A percentile compares a stretch with the other conserved stretches of the same genome.
These are phyloP conservation scores for Globisporangium solare DNA, from an alignment of 352 stramenopile species.

Conservation along the genomic window DNA sequence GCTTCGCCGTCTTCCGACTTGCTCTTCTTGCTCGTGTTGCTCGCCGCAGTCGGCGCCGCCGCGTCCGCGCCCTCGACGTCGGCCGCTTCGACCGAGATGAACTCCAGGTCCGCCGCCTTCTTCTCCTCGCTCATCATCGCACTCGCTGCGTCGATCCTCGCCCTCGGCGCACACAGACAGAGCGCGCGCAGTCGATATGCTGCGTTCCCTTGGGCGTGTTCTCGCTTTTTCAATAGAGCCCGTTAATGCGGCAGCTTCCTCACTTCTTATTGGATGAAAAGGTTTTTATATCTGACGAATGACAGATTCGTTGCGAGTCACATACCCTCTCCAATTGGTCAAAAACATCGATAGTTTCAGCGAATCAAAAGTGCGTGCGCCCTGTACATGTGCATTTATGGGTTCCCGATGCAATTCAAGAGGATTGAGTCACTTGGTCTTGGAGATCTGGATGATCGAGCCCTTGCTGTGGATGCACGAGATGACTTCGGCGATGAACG, in stretches of 20 bases:
- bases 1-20: constrained; percentile 40
- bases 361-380: constrained; percentile 8
- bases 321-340: neutral
- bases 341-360: constrained; percentile 16
- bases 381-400: neutral
- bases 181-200: neutral
- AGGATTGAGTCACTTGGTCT: constrained; percentile 51
- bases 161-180: neutral
- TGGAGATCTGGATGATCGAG: constrained; percentile 80
- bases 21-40: constrained; percentile 13
- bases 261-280: constrained; percentile 9
- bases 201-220: neutral
- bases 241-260: neutral
- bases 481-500: constrained; percentile 87
- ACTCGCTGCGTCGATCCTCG: neutral
- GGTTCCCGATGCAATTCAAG: neutral
- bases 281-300: constrained; percentile 13
- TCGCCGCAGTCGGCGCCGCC: constrained; percentile 9
- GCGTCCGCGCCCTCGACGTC: constrained; percentile 3
- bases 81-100: constrained; percentile 61
- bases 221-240: too few species aligned
- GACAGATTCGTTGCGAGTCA: too few species aligned
- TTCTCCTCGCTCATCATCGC: constrained; percentile 61
- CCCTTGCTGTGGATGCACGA: constrained; percentile 85
- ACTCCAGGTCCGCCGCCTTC: constrained; percentile 69